Conservation (phyloP, 2,329 filamentous ascomycete genomes). For the Aspergillus candidus region DNA sequence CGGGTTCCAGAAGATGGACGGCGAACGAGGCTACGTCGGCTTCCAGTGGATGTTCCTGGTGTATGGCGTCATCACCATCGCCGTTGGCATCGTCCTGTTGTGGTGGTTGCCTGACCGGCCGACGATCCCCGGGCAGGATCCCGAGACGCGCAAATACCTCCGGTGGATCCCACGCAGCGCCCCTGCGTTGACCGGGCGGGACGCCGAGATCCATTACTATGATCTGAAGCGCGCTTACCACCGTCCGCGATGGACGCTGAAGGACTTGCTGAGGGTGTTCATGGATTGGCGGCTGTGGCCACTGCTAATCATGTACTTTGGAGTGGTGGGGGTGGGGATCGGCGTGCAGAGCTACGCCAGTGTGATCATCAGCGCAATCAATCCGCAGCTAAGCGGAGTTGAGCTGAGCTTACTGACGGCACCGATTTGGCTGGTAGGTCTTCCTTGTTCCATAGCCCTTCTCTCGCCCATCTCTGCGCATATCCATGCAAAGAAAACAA, state of each 20-base stretch:
- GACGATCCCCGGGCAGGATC: slow-evolving; percentile 52
- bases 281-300: slow-evolving; percentile 88
- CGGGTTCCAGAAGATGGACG: slow-evolving; percentile 88
- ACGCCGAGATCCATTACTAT: slow-evolving; percentile 75
- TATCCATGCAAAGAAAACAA: not conserved
- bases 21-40: slow-evolving; percentile 65
- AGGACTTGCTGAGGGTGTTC: slow-evolving; percentile 64
- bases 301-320: slow-evolving; percentile 85
- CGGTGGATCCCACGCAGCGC: slow-evolving; percentile 63
- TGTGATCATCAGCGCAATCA: slow-evolving; percentile 75
- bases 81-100: slow-evolving; percentile 66
- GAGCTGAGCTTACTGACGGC: slow-evolving; percentile 77
- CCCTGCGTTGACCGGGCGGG: slow-evolving; percentile 68
- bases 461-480: not conserved
- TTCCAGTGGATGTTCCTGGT: slow-evolving; percentile 71
- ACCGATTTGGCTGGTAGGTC: slow-evolving; percentile 80
- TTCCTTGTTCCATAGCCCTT: not conserved
- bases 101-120: slow-evolving; percentile 92
- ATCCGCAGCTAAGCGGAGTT: slow-evolving; percentile 65
- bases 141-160: slow-evolving; percentile 28
- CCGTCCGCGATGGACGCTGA: slow-evolving; percentile 63
- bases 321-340: slow-evolving; percentile 86
- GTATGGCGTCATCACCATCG: slow-evolving; percentile 69
- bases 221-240: slow-evolving; percentile 79
- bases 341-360: slow-evolving; percentile 83